phyloP scores from a whole-genome alignment of 495 filamentous ascomycete species.

The Tuber calosporum region DNA sequence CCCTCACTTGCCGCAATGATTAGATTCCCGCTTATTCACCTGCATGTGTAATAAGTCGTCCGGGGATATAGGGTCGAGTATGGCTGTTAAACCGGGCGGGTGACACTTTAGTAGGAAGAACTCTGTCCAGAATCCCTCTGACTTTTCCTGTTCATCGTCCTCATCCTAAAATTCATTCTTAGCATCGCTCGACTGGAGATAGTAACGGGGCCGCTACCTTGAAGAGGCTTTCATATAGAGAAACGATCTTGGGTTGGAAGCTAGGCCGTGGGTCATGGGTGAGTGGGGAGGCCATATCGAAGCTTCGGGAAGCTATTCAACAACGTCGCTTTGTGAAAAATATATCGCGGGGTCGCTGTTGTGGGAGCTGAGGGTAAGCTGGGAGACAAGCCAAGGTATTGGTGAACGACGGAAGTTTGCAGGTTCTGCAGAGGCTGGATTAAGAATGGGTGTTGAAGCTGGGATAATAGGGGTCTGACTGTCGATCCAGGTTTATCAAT shows the following conservation, averaged over 20 bases:
- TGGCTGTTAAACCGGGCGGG: constrained; percentile 54
- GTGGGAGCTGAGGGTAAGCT: background rate
- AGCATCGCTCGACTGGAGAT: background rate
- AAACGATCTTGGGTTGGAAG: constrained; percentile 89
- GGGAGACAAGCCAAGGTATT: background rate
- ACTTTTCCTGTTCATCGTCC: constrained; percentile 57
- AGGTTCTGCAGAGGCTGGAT: background rate
- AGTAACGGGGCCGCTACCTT: constrained; percentile 51
- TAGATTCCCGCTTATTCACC: constrained; percentile 42
- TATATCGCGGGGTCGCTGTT: background rate
- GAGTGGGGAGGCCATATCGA: constrained; percentile 60
- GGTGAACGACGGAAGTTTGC: background rate
- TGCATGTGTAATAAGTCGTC: constrained; percentile 71
- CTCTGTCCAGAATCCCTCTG: constrained; percentile 92
- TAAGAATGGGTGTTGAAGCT: background rate
- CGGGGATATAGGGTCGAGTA: constrained; percentile 60
- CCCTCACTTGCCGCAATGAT: constrained; percentile 7
- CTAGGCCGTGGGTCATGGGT: constrained; percentile 88
- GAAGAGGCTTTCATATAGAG: constrained; percentile 81
- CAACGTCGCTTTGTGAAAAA: background rate
- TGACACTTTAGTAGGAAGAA: constrained; percentile 86
- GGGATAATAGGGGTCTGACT: background rate
- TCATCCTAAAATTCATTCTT: constrained; percentile 46
- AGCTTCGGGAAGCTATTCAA: background rate
- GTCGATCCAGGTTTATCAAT: background rate